phyloP scores from a whole-genome alignment of 306 rosid species.

The Sicyos edulis region DNA sequence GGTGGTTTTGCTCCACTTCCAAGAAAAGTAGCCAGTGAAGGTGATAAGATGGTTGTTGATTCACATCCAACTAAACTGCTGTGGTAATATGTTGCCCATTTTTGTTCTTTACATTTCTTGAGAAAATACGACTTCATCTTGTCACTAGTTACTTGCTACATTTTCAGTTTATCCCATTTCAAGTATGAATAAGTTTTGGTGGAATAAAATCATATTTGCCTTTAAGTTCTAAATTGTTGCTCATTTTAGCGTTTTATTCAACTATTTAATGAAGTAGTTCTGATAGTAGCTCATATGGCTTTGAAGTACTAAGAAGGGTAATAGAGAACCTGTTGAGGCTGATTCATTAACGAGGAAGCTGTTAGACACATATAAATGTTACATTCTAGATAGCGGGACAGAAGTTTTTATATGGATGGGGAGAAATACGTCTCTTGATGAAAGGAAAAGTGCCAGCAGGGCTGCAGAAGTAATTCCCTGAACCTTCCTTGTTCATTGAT shows the following conservation, averaged over 20 bases:
- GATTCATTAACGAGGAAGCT: conserved; percentile 71
- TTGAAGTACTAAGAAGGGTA: conserved; percentile 66
- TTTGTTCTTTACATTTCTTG: conserved; percentile 21
- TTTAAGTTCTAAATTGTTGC: neutral
- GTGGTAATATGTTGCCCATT: conserved; percentile 46
- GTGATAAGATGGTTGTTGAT: conserved; percentile 41
- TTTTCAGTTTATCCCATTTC: conserved; percentile 8
- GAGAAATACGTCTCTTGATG: conserved; percentile 79
- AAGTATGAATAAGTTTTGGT: neutral
- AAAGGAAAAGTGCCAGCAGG: conserved; percentile 70
- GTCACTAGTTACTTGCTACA: conserved; percentile 9
- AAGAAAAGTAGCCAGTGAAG: conserved; percentile 48
- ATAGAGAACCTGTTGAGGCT: conserved; percentile 52
- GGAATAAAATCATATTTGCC: neutral
- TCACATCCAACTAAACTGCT: conserved; percentile 58
- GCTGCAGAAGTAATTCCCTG: conserved; percentile 64
- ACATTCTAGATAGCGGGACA: conserved; percentile 73
- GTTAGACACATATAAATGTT: conserved; percentile 72
- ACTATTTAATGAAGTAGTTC: conserved; percentile 12
- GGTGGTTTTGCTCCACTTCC: conserved; percentile 99
- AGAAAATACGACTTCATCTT: conserved; percentile 6
- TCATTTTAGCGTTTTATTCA: neutral
- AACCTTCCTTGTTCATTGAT: conserved; percentile 21
- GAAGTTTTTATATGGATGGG: conserved; percentile 94
- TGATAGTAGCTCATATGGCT: conserved; percentile 24